Percentiles rank a stretch among this genome's conserved stretches.
phyloP scores from a whole-genome alignment of 768 basidiomycete species.

The Clavaria fumosa region DNA sequence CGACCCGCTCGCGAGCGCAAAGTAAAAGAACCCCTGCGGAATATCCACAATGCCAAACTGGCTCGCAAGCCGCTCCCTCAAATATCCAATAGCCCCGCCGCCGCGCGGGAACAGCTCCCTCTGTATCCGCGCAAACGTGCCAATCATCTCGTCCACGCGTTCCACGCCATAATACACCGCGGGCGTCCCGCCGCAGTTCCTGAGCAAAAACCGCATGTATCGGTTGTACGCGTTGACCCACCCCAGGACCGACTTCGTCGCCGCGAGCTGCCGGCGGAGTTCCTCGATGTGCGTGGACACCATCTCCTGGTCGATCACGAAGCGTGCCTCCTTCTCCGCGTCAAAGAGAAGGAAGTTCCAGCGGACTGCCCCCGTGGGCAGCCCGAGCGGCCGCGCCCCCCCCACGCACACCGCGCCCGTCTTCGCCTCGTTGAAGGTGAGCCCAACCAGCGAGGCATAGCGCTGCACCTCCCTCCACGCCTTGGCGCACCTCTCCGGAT shows the following conservation, averaged over 20 bases:
- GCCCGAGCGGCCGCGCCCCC: constrained; percentile 3
- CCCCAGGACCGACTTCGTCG: constrained; percentile 24
- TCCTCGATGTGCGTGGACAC: constrained; percentile 24
- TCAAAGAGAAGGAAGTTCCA: constrained; percentile 29
- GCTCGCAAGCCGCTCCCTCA: constrained; percentile 15
- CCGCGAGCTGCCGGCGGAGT: constrained; percentile 21
- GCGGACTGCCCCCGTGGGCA: constrained; percentile 22
- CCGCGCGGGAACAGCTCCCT: constrained; percentile 18
- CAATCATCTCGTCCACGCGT: constrained; percentile 19
- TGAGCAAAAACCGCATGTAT: constrained; percentile 24
- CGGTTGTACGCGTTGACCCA: constrained; percentile 26
- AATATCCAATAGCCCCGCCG: constrained; percentile 13
- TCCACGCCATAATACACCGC: constrained; percentile 19
- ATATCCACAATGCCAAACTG: constrained; percentile 21
- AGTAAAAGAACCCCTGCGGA: constrained; percentile 27
- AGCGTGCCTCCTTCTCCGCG: constrained; percentile 14
- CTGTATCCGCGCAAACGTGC: constrained; percentile 21
- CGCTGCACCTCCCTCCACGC: constrained; percentile 28
- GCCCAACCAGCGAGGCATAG: constrained; percentile 26
- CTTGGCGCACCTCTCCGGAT: constrained; percentile 18
- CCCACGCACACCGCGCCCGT: constrained; percentile 27
- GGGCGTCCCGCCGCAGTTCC: constrained; percentile 23
- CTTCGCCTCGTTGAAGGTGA: constrained; percentile 27
- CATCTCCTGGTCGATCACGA: constrained; percentile 23
- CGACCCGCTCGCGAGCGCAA: constrained; percentile 23